Evolutionary conservation across 2,329 filamentous ascomycete genomes (phyloP).

Genomic region (Rasamsonia emersonii): DNA sequence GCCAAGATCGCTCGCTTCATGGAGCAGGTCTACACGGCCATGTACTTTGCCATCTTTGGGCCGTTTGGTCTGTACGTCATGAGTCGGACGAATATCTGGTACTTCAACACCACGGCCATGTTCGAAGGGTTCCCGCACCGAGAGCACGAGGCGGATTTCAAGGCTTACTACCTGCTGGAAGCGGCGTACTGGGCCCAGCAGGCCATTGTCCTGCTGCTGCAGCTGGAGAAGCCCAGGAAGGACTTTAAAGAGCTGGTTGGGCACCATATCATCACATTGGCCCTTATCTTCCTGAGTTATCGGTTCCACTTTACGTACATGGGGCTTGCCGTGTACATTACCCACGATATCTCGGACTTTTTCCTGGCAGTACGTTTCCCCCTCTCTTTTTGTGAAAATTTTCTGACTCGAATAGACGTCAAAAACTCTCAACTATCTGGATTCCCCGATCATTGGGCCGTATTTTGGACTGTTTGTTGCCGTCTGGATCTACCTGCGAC

Average conservation of each 20-base stretch:
- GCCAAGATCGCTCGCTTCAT: slow-evolving; percentile 86
- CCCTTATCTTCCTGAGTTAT: slow-evolving; percentile 79
- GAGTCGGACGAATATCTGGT: slow-evolving; percentile 86
- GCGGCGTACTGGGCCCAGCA: slow-evolving; percentile 95
- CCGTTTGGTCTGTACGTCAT: slow-evolving; percentile 85
- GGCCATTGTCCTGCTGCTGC: slow-evolving; percentile 74
- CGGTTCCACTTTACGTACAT: slow-evolving; percentile 97
- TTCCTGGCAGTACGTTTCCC: slow-evolving; percentile 68
- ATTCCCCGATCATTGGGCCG: slow-evolving; percentile 66
- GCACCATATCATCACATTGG: slow-evolving; percentile 82
- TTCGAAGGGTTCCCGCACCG: slow-evolving; percentile 81
- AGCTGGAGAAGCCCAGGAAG: slow-evolving; percentile 87
- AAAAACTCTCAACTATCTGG: slow-evolving; percentile 85
- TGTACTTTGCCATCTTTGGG: slow-evolving; percentile 79
- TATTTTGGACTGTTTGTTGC: slow-evolving; percentile 78
- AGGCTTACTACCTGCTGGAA: slow-evolving; percentile 93
- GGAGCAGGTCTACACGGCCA: slow-evolving; percentile 89
- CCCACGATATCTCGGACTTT: slow-evolving; percentile 90
- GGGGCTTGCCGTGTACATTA: slow-evolving; percentile 85
- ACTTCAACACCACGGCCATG: slow-evolving; percentile 86
- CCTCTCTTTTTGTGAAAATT: neutral
- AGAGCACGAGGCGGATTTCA: slow-evolving; percentile 71
- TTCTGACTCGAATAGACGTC: slow-evolving; percentile 53
- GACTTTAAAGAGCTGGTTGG: slow-evolving; percentile 90
- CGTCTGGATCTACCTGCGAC: slow-evolving; percentile 82